Percentiles rank a stretch among this genome's conserved stretches.
phyloP scores from a whole-genome alignment of 2,329 filamentous ascomycete genomes.

The Didymella keratinophila region DNA sequence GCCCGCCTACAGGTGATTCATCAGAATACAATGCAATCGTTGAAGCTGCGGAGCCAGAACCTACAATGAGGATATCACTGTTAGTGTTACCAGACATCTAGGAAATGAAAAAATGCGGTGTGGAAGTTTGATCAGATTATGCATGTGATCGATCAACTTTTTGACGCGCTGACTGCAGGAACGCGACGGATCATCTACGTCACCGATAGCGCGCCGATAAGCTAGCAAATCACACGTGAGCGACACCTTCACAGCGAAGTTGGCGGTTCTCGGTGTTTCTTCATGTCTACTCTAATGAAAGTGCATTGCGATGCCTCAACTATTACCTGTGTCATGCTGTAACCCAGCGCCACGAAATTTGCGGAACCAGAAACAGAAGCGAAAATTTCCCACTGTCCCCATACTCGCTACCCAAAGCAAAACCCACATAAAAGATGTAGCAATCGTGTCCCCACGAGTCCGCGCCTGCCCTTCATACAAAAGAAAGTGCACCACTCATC shows the following conservation, averaged over 20 bases:
- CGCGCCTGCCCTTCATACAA: too few relatives aligned
- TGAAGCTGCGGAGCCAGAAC: slow-evolving; percentile 33
- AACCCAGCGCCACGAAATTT: too few relatives aligned
- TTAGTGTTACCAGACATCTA: slow-evolving; percentile 55
- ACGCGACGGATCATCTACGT: slow-evolving; percentile 28
- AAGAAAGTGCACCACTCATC: neutral
- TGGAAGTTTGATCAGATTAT: slow-evolving; percentile 7
- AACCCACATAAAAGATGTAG: too few relatives aligned
- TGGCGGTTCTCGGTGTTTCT: slow-evolving; percentile 5
- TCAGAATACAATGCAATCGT: neutral
- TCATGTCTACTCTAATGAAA: slow-evolving; percentile 5
- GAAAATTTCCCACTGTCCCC: too few relatives aligned
- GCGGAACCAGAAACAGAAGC: too few relatives aligned
- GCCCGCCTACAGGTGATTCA: slow-evolving; percentile 68
- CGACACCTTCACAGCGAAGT: slow-evolving; percentile 8
- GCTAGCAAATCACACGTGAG: slow-evolving; percentile 6
- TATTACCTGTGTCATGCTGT: neutral
- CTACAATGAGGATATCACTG: slow-evolving; percentile 65
- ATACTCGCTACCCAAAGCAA: too few relatives aligned
- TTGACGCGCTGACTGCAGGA: slow-evolving; percentile 13
- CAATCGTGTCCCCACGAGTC: too few relatives aligned
- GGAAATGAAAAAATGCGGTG: neutral
- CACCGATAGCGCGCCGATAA: slow-evolving; percentile 16
- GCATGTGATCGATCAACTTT: slow-evolving; percentile 11
- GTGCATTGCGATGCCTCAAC: neutral